Evolutionary conservation across 768 basidiomycete species (phyloP).

Genomic region (Podaxis pistillaris): DNA sequence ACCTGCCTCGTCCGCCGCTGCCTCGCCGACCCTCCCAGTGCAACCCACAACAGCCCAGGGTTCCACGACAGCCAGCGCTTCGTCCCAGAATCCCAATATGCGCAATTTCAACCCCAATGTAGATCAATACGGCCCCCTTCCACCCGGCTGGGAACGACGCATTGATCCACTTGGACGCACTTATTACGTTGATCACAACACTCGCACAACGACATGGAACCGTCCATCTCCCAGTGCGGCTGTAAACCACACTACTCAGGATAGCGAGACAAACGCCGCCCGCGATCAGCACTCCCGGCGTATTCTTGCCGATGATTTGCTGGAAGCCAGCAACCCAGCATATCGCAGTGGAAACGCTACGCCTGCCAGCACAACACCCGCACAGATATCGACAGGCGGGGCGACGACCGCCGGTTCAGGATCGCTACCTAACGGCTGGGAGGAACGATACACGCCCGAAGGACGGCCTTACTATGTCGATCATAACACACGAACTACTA

Average conservation of each 20-base stretch:
- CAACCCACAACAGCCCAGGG: slow-evolving; percentile 21
- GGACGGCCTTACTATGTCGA: slow-evolving; percentile 99
- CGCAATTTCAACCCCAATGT: slow-evolving; percentile 94
- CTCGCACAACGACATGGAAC: slow-evolving; percentile 97
- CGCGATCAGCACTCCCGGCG: slow-evolving; percentile 85
- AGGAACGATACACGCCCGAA: slow-evolving; percentile 97
- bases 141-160: slow-evolving; percentile 93
- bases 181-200: slow-evolving; percentile 99
- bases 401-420: slow-evolving; percentile 76
- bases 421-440: slow-evolving; percentile 95
- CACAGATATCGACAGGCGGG: slow-evolving; percentile 41
- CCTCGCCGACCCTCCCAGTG: slow-evolving; percentile 21
- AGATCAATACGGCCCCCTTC: slow-evolving; percentile 91
- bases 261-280: slow-evolving; percentile 79
- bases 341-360: slow-evolving; percentile 32
- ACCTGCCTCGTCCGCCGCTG: slow-evolving; percentile 24
- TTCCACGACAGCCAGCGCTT: slow-evolving; percentile 33
- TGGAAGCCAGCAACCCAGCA: slow-evolving; percentile 63
- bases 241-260: slow-evolving; percentile 68
- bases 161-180: slow-evolving; percentile 94
- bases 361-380: slow-evolving; percentile 32
- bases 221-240: slow-evolving; percentile 79
- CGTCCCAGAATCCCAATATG: slow-evolving; percentile 51
- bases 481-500: slow-evolving; percentile 98
- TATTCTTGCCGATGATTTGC: slow-evolving; percentile 78